Conservation (phyloP, 2,329 filamentous ascomycete species). For the Calonectria ilicicola region DNA sequence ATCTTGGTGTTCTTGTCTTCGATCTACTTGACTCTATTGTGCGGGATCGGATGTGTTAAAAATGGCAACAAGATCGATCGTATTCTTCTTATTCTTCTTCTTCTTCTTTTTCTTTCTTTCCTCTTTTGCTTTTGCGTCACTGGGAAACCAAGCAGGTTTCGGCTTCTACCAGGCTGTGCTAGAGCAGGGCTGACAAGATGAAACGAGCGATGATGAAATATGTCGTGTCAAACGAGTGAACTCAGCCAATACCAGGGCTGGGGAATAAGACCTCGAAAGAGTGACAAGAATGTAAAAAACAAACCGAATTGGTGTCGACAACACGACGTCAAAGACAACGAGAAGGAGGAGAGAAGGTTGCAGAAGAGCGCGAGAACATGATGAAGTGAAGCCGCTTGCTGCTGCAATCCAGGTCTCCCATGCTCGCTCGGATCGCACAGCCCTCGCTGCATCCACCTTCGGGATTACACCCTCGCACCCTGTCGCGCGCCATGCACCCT, state of each 20-base stretch:
- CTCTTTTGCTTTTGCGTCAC: constrained; percentile 4
- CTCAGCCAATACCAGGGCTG: constrained; percentile 28
- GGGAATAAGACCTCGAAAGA: not conserved
- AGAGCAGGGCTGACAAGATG: not conserved
- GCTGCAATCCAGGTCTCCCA: constrained; percentile 20
- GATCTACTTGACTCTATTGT: constrained; percentile 1
- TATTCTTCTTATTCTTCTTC: not conserved
- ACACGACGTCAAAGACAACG: not conserved
- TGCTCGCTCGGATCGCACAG: constrained; percentile 15
- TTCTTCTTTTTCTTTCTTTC: not conserved
- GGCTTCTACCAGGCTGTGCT: constrained; percentile 10
- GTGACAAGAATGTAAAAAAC: not conserved
- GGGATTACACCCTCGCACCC: constrained; percentile 10
- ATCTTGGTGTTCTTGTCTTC: not conserved
- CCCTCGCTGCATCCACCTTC: constrained; percentile 12
- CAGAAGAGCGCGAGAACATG: not conserved
- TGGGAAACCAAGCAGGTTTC: constrained; percentile 16
- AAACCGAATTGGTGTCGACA: not conserved
- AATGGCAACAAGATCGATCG: not conserved
- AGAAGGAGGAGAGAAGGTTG: not conserved
- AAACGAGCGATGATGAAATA: constrained; percentile 15
- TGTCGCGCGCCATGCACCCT: constrained; percentile 7
- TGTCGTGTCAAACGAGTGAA: constrained; percentile 30
- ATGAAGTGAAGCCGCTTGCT: not conserved
- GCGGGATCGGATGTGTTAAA: constrained; percentile 3